Evolutionary conservation across 352 stramenopile species (phyloP).

Genomic region (Discostella stelligera): DNA sequence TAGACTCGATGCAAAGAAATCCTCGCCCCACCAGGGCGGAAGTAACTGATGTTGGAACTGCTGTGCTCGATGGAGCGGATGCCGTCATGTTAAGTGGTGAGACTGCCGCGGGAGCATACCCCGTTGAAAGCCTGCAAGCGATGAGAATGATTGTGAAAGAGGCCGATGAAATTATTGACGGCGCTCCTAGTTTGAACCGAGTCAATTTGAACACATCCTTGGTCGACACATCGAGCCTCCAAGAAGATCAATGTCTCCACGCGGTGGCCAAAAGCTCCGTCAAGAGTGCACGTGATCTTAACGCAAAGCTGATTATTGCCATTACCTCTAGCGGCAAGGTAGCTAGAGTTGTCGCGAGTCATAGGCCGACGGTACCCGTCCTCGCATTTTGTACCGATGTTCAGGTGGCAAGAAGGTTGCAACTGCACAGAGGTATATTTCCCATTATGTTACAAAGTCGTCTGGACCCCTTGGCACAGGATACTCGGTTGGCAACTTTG

Average conservation of each 20-base stretch:
- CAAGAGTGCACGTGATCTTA: slow-evolving; percentile 93
- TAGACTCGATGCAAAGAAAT: slow-evolving; percentile 97
- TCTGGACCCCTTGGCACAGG: slow-evolving; percentile 80
- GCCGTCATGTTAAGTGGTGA: slow-evolving; percentile 98
- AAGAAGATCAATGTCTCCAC: slow-evolving; percentile 81
- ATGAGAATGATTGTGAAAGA: slow-evolving; percentile 89
- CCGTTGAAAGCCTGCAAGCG: slow-evolving; percentile 88
- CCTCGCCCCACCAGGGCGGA: slow-evolving; percentile 95
- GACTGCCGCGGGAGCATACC: slow-evolving; percentile 95
- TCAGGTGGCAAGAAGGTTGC: slow-evolving; percentile 89
- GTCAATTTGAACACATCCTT: slow-evolving; percentile 34
- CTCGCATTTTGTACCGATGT: slow-evolving; percentile 68
- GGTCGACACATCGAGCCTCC: slow-evolving; percentile 26
- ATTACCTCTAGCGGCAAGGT: slow-evolving; percentile 91
- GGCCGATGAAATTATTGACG: slow-evolving; percentile 57
- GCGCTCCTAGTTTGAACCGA: slow-evolving; percentile 33
- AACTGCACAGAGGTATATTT: slow-evolving; percentile 85
- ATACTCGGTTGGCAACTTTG: slow-evolving; percentile 75
- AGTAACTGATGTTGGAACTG: slow-evolving; percentile 95
- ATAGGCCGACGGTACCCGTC: slow-evolving; percentile 90
- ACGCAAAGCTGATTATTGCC: slow-evolving; percentile 93
- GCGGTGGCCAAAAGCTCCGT: slow-evolving; percentile 92
- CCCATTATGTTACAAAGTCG: slow-evolving; percentile 54
- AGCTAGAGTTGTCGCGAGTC: slow-evolving; percentile 90
- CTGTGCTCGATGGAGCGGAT: slow-evolving; percentile 95